Evolutionary conservation across 2,329 filamentous ascomycete species (phyloP).

Genomic region (Zelopaecilomyces penicillatus): DNA sequence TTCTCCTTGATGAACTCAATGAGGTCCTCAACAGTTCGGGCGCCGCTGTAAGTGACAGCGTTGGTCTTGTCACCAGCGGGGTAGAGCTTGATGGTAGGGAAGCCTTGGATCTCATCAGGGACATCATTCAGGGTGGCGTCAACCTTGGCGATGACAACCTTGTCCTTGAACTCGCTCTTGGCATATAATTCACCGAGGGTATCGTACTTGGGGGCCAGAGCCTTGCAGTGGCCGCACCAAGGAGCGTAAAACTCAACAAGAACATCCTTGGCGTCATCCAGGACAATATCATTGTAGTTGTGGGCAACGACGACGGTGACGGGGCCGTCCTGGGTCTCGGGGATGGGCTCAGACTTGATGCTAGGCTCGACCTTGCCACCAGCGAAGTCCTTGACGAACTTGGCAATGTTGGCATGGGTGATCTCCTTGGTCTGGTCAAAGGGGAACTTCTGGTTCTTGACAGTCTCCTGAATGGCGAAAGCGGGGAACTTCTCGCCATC

Average conservation of each 20-base stretch:
- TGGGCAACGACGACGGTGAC: constrained; percentile 87
- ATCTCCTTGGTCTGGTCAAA: constrained; percentile 79
- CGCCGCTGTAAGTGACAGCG: constrained; percentile 79
- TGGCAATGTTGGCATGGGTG: constrained; percentile 58
- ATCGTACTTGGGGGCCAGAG: constrained; percentile 91
- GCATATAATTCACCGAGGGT: constrained; percentile 74
- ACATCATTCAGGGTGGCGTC: constrained; percentile 95
- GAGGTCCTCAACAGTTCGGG: constrained; percentile 84
- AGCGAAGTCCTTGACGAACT: constrained; percentile 79
- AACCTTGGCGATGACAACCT: constrained; percentile 93
- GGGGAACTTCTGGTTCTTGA: constrained; percentile 96
- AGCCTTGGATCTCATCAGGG: constrained; percentile 91
- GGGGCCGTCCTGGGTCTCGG: constrained; percentile 83
- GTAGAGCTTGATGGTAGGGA: constrained; percentile 99
- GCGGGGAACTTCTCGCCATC: constrained; percentile 91
- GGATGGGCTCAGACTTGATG: constrained; percentile 97
- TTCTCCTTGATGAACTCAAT: constrained; percentile 90
- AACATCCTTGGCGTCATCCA: constrained; percentile 93
- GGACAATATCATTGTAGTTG: constrained; percentile 84
- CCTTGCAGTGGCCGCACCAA: constrained; percentile 99
- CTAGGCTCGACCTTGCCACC: constrained; percentile 86
- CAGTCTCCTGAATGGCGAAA: constrained; percentile 93
- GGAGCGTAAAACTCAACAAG: constrained; percentile 97
- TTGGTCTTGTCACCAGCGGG: constrained; percentile 78
- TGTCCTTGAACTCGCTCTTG: constrained; percentile 69